These are phyloP conservation scores for Jimgerdemannia flammicorona DNA, from an alignment of 192 early-diverging fungal genomes.

Conservation along the genomic window DNA sequence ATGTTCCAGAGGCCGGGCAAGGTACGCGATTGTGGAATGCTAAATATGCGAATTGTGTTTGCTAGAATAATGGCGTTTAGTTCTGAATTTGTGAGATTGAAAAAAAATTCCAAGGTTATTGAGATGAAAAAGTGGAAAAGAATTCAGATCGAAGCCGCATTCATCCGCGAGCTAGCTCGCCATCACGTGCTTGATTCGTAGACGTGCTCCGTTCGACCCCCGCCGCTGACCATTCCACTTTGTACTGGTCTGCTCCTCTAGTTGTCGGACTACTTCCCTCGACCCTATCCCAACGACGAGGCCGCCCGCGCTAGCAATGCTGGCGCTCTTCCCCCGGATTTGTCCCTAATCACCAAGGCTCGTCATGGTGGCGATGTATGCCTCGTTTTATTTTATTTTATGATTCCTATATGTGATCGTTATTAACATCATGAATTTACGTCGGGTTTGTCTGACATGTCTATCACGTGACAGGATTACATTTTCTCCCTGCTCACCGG, in stretches of 20 bases:
- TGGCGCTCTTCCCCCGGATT: constrained; percentile 93
- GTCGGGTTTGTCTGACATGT: neutral
- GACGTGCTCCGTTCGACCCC: neutral
- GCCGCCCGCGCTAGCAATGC: constrained; percentile 94
- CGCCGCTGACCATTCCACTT: neutral
- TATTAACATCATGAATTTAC: too few species aligned
- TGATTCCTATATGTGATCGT: too few species aligned
- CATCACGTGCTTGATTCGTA: too few species aligned
- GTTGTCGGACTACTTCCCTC: constrained; percentile 87
- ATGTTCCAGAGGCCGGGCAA: constrained; percentile 95
- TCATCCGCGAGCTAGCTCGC: too few species aligned
- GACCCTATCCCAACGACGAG: constrained; percentile 95
- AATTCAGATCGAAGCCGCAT: neutral
- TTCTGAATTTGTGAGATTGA: too few species aligned
- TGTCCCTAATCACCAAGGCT: constrained; percentile 91
- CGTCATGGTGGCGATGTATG: constrained; percentile 87
- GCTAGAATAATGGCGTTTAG: neutral
- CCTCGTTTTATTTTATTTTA: neutral
- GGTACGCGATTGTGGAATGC: constrained; percentile 17
- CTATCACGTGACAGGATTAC: constrained; percentile 65
- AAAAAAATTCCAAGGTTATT: too few species aligned
- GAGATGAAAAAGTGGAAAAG: too few species aligned
- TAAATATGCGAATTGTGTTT: neutral
- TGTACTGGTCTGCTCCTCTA: constrained; percentile 11
- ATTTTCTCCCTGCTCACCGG: constrained; percentile 94